Evolutionary conservation across 1,284 basidiomycete genomes (phyloP).

Genomic region (Papiliotrema flavescens): DNA sequence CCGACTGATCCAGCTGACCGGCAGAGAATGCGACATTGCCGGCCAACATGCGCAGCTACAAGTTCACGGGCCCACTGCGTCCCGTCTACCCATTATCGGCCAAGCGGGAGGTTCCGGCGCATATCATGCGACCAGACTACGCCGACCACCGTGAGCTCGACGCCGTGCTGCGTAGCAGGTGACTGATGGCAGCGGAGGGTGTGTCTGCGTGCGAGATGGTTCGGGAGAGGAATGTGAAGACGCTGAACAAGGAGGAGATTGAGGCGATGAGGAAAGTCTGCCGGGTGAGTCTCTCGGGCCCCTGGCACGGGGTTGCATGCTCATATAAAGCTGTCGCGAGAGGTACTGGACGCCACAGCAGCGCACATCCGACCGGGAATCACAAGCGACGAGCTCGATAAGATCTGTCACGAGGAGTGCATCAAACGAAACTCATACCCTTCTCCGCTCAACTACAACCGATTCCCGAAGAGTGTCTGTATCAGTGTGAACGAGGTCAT

Average conservation of each 20-base stretch:
- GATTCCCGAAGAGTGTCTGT: slow-evolving; percentile 95
- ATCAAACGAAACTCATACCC: slow-evolving; percentile 92
- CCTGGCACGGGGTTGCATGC: background rate
- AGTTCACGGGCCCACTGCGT: slow-evolving; percentile 46
- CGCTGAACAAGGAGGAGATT: slow-evolving; percentile 46
- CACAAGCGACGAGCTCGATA: slow-evolving; percentile 93
- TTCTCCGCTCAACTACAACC: slow-evolving; percentile 86
- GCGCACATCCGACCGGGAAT: slow-evolving; percentile 80
- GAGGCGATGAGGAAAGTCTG: slow-evolving; percentile 49
- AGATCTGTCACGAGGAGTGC: slow-evolving; percentile 88
- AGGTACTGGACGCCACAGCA: slow-evolving; percentile 87
- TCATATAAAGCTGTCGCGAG: slow-evolving; percentile 67
- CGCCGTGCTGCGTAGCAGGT: background rate
- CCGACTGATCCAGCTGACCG: slow-evolving; percentile 6
- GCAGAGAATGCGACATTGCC: slow-evolving; percentile 42
- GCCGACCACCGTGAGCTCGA: slow-evolving; percentile 48
- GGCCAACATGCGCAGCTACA: slow-evolving; percentile 40
- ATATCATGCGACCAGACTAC: slow-evolving; percentile 48
- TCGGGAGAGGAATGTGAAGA: slow-evolving; percentile 36
- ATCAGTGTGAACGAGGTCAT: slow-evolving; percentile 94
- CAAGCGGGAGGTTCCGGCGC: slow-evolving; percentile 41
- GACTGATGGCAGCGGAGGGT: slow-evolving; percentile 37
- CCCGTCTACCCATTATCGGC: slow-evolving; percentile 48
- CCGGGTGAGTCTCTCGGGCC: slow-evolving; percentile 27
- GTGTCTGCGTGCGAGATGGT: slow-evolving; percentile 37